Base-by-base conservation (phyloP, 2,329 filamentous ascomycete species). In the Leptographium galeiforme region DNA sequence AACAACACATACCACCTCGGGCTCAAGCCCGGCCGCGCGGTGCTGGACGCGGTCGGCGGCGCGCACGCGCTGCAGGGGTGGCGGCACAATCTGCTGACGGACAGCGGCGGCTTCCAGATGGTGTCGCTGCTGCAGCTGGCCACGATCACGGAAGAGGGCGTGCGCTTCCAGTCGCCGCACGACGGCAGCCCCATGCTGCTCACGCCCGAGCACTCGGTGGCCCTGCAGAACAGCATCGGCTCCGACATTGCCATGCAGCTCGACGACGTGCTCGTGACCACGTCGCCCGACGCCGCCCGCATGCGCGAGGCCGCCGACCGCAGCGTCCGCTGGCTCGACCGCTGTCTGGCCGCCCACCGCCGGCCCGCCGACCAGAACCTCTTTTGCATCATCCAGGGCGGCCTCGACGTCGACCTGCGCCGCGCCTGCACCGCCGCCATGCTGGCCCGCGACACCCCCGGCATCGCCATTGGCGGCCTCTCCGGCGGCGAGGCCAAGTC, bases 161-260 rank as follows among this genome's bases (percentile, higher is more conserved):
- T 98, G 8, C 83, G 87, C 51, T 98, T 98, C 65, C 77, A 95
- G n/a, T 94, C 87, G 61, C 94, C 93, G 0, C 93, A 98, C 66
- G 93, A 97, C 72, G 89, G 90, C 38, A 83, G 82, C 2, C 91
- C 91, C 8, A 97, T 98, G 93, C 82, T 98, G 12, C 81, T 98
- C 48, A 98, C 93, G 0, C 93, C 93, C 0, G 94, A 98, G 67
- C 91, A 97, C 71, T 97, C 93, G 0, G 96, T 98, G 62, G 85
- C 84, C 12, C 77, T 98, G 4, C 93, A 98, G 67, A 97, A 98
- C 69, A 91, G 85, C 53, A 98, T 98, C 63, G 93, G 93, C 58
- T 95, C 89, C 58, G 93, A 98, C 69, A 97, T 98, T 61, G 96
- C 97, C 60, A 98, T 98, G 94, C 94, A 98, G 70, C 82, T 98